Evolutionary conservation across 139 green algal species (phyloP), one percentile per base, ranked within the genome.

Genomic region (Chlamydomonas asymmetrica): DNA sequence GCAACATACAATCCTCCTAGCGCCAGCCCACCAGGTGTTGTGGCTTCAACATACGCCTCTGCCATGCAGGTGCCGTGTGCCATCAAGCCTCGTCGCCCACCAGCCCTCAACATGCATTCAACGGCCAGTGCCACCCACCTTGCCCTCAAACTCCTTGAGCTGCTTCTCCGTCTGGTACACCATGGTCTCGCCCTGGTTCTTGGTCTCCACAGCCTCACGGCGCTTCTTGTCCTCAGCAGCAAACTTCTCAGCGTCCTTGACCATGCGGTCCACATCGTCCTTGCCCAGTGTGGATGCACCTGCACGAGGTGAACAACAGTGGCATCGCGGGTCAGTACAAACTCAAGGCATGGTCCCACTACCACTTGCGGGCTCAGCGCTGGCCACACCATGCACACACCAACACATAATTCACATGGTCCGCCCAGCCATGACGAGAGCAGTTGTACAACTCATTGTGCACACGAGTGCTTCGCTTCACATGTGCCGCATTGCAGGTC

Each of bases 91-190:
- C n/a, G n/a, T n/a, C n/a, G n/a, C n/a, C n/a, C n/a, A n/a, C n/a
- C n/a, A n/a, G n/a, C n/a, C n/a, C n/a, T n/a, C n/a, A n/a, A n/a
- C n/a, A 16, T 29, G 9, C 57, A 22, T 29, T 22, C 57, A 34
- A 64, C 9, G 57, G 9, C 9, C 9, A 22, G 57, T 29, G 29
- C 20, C 43, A 3, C 71, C 1, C 64, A 88, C 83, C 91, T 99
- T 99, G 79, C 95, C 96, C 18, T 84, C 93, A 74, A 98, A 90
- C 88, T 99, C 96, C 85, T 97, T 95, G 35, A 99, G 66, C 91
- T 99, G 96, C 93, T 99, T 99, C 91, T 98, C 89, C 27, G 94
- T 97, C 86, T 97, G 92, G 88, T 98, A 98, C 20, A 93, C 78
- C 85, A 96, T 84, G 56, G 73, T 89, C 84, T 98, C 93, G 1